These are phyloP conservation scores for Corynespora cassiicola DNA, from an alignment of 2,329 filamentous ascomycete genomes.

Conservation along the genomic window DNA sequence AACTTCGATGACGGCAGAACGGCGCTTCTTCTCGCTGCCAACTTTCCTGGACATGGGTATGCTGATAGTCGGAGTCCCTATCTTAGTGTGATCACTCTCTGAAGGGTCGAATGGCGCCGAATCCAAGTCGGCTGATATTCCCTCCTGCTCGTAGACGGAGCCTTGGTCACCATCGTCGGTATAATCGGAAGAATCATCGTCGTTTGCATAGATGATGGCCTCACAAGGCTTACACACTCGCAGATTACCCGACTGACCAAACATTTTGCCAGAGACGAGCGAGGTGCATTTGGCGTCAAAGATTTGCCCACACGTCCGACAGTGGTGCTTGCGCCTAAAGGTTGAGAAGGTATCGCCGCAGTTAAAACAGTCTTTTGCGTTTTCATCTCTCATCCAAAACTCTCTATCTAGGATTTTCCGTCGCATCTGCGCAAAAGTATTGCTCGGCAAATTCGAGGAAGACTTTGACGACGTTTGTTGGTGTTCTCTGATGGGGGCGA, in stretches of 20 bases:
- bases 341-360: conserved; percentile 91
- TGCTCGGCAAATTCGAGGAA: conserved; percentile 48
- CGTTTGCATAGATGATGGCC: conserved; percentile 85
- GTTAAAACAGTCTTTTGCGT: conserved; percentile 94
- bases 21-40: conserved; percentile 79
- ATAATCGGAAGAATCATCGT: conserved; percentile 91
- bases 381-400: conserved; percentile 99
- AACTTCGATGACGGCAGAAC: conserved; percentile 89
- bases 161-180: conserved; percentile 76
- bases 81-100: conserved; percentile 48
- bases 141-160: conserved; percentile 59
- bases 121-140: conserved; percentile 26
- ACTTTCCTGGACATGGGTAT: conserved; percentile 69
- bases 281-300: conserved; percentile 97
- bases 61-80: conserved; percentile 66
- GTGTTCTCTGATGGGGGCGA: conserved; percentile 39
- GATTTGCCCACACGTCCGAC: conserved; percentile 93
- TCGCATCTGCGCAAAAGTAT: conserved; percentile 66
- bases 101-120: conserved; percentile 31
- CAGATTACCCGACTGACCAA: conserved; percentile 83
- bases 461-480: conserved; percentile 26
- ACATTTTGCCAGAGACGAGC: conserved; percentile 84
- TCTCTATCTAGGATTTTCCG: conserved; percentile 91
- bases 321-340: conserved; percentile 96
- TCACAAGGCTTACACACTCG: conserved; percentile 94